These are phyloP conservation scores for Aphanomyces astaci DNA, from an alignment of 352 stramenopile species.

Conservation along the genomic window DNA sequence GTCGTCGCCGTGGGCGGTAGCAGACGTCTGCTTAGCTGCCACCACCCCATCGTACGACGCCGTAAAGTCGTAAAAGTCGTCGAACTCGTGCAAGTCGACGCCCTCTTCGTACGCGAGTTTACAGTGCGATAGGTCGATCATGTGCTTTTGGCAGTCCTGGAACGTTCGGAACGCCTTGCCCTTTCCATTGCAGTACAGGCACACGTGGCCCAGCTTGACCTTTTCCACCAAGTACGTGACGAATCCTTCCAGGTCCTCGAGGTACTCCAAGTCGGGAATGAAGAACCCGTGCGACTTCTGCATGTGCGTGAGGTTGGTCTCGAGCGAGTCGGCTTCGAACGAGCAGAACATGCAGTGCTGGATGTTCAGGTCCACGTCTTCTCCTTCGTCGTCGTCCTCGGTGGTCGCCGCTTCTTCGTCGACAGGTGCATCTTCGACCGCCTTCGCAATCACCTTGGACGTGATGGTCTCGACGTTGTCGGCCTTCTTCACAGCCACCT, in stretches of 20 bases:
- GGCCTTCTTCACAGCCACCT: slow-evolving; percentile 66
- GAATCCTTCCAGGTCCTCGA: slow-evolving; percentile 84
- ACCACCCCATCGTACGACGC: slow-evolving; percentile 50
- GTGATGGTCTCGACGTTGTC: slow-evolving; percentile 56
- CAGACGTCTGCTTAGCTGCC: slow-evolving; percentile 27
- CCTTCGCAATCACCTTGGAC: slow-evolving; percentile 47
- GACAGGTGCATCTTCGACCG: slow-evolving; percentile 20
- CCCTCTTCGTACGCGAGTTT: slow-evolving; percentile 87
- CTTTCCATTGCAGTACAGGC: slow-evolving; percentile 92
- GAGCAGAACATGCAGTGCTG: slow-evolving; percentile 82
- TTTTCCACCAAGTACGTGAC: slow-evolving; percentile 93
- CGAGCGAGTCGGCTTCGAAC: slow-evolving; percentile 50
- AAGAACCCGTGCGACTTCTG: slow-evolving; percentile 92
- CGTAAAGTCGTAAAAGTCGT: slow-evolving; percentile 89
- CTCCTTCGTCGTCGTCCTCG: slow-evolving; percentile 40
- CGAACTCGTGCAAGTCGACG: slow-evolving; percentile 82
- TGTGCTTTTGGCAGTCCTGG: slow-evolving; percentile 92
- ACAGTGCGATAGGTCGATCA: slow-evolving; percentile 87
- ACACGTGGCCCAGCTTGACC: slow-evolving; percentile 91
- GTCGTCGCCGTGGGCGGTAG: slow-evolving; percentile 28
- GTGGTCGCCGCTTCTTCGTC: slow-evolving; percentile 47
- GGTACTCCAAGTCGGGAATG: slow-evolving; percentile 91
- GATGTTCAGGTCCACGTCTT: slow-evolving; percentile 64
- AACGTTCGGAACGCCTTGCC: slow-evolving; percentile 83
- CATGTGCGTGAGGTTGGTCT: slow-evolving; percentile 85